Base-by-base conservation (phyloP, 1,284 basidiomycete genomes). In the Ceratobasidium sp. region DNA sequence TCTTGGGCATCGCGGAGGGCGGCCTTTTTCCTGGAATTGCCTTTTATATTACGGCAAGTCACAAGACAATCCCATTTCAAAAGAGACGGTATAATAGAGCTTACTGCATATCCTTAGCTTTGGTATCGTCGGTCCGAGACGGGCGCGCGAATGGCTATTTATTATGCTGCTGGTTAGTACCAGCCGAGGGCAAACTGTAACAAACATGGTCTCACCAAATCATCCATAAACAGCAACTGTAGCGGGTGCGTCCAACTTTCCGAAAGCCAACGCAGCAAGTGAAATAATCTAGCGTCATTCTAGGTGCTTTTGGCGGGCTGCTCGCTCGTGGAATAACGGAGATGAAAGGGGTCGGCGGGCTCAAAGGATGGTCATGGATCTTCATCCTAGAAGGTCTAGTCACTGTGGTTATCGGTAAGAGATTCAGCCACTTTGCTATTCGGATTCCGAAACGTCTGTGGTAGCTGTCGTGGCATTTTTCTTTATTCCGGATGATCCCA, bases 301-400 rank as follows among this genome's bases (percentile, higher is more conserved):
- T 88, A 6, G 89, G 89, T 16, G 89, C 89, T 9, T 91, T 91
- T 79, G 88, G 69, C 8, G 88, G 88, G 34, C 82, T 89, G 8
- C 80, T 90, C 16, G 85, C 89, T 46, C 85, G 86, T n/a, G 89
- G 86, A 1, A 91, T 91, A 39, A 82, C 83, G 10, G 88, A 91
- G 55, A 89, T 90, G 88, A 81, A 90, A 74, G 88, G 88, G 14
- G 78, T 92, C 30, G 89, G 85, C 1, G 86, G 88, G 34, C 86
- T 84, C 76, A 81, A 85, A 23, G 89, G 81, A 14, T 79, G 78
- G 84, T 82, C 84, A 14, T 89, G 88, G 89, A 90, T 92, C 70
- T 91, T 92, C 80, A 92, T 93, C 73, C 81, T 93, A 2, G 91
- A 93, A 80, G 92, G 91, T 10, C 81, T 92, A 45, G 82, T 86